Evolutionary conservation across 345 rosid species (phyloP).

Genomic region (Draba incana): DNA sequence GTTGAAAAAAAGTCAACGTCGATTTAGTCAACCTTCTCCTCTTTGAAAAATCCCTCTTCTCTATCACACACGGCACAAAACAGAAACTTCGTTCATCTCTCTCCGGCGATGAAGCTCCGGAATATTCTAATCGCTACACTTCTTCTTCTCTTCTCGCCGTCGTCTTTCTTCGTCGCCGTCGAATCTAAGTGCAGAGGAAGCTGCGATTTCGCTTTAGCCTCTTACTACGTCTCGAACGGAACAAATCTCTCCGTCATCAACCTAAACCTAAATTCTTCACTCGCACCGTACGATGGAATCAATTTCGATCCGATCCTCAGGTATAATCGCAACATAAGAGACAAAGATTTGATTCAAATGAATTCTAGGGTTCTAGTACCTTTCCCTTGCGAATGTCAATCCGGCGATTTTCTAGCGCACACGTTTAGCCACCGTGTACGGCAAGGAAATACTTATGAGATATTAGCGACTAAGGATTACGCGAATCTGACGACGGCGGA

Average conservation of each 20-base stretch:
- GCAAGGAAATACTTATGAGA: conserved; percentile 40
- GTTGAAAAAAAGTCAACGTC: conserved; percentile 36
- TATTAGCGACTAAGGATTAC: conserved; percentile 40
- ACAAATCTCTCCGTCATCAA: conserved; percentile 54
- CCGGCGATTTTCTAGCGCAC: conserved; percentile 54
- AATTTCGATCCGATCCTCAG: conserved; percentile 38
- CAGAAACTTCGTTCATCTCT: not conserved
- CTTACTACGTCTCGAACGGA: conserved; percentile 54
- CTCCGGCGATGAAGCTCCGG: conserved; percentile 24
- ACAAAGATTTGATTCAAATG: conserved; percentile 46
- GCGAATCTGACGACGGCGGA: conserved; percentile 54
- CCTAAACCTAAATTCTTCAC: conserved; percentile 33
- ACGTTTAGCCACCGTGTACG: conserved; percentile 43
- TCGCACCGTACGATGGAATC: conserved; percentile 11
- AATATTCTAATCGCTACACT: not conserved
- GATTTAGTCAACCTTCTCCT: conserved; percentile 24
- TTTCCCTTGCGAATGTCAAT: conserved; percentile 70
- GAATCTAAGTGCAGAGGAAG: conserved; percentile 49
- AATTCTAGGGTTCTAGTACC: conserved; percentile 57
- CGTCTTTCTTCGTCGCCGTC: conserved; percentile 36
- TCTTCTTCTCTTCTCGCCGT: conserved; percentile 7
- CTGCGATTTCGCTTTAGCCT: conserved; percentile 43
- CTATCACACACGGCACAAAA: conserved; percentile 4
- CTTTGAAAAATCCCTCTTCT: conserved; percentile 22
- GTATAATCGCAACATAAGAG: conserved; percentile 44